Base-by-base conservation (phyloP, 805 yeast species). In the Candida suzukii region DNA sequence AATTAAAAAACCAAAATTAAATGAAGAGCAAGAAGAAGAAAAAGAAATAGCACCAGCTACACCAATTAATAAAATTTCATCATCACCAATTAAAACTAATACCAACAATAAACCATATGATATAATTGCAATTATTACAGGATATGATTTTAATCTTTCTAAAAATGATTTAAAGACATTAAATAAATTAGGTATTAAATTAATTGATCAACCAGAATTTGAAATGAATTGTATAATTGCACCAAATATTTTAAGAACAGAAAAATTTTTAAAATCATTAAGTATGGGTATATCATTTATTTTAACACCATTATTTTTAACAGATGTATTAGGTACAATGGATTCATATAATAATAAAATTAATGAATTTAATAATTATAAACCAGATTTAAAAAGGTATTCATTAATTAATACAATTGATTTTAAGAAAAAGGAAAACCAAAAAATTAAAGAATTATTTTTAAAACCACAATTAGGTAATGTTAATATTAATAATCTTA, bases 201-300 rank as follows among this genome's bases (percentile, higher is more conserved):
- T 84, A 18, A 45, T 55, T 1, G 62, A 59, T 2, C 58, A 66
- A 16, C 61, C 68, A 13, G 75, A 71, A 3, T 67, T 67, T 9
- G 60, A 66, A 16, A 46, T 73, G 7, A 68, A 67, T 37, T 58
- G 70, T 35, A 74, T 84, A 11, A 75, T 90, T 11, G 90, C 97
- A 0, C 96, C 97, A 1, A 78, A 78, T 45, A 70, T 83, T n/a
- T 56, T 84, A 51, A 68, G 97, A 48, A 91, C 98, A 0, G 95
- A 84, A 43, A 93, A 91, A 61, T 90, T 91, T 53, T 68, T 91
- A 41, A 73, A 74, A 34, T 78, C 88, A 18, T 62, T 88, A 39
- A 76, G 88, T 40, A 67, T 67, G 33, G 78, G 69, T 37, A 72
- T 76, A 10, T 60, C 63, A n/a, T 61, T 66, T 41, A 73, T 80